Percentiles rank a stretch among this genome's conserved stretches.
phyloP scores from a whole-genome alignment of 345 rosid species.

The Syzygium oleosum region DNA sequence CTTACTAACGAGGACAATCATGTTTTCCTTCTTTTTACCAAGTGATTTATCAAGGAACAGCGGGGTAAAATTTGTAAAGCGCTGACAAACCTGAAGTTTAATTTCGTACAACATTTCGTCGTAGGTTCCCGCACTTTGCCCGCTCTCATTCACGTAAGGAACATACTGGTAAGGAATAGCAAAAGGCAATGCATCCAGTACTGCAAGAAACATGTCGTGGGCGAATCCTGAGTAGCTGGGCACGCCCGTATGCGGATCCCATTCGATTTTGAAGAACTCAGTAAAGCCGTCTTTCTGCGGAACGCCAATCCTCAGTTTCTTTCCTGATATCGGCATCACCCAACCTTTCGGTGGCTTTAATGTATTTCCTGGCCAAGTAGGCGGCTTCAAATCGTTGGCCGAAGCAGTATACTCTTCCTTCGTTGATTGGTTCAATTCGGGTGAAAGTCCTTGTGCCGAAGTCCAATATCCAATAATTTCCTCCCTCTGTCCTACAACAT shows the following conservation, averaged over 20 bases:
- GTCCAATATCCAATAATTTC: conserved; percentile 10
- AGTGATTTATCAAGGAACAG: too few relatives aligned
- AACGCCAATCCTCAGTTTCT: conserved; percentile 13
- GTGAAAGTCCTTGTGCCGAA: not conserved
- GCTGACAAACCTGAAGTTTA: not conserved
- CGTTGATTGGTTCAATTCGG: not conserved
- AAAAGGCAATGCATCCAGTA: conserved; percentile 4
- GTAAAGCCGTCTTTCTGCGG: conserved; percentile 7
- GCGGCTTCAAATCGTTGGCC: not conserved
- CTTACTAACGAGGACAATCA: too few relatives aligned
- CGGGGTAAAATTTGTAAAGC: too few relatives aligned
- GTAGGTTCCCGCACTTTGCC: not conserved
- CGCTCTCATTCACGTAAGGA: conserved; percentile 1
- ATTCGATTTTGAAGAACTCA: conserved; percentile 6
- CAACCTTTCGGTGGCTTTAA: conserved; percentile 7
- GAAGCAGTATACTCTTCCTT: not conserved
- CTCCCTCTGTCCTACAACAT: not conserved
- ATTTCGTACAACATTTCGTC: conserved; percentile 3
- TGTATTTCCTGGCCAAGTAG: conserved; percentile 17
- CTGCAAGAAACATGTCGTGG: conserved; percentile 9
- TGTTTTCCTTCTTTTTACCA: too few relatives aligned
- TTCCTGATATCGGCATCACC: conserved; percentile 7
- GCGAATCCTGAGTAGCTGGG: conserved; percentile 4
- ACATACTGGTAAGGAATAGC: not conserved
- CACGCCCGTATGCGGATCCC: not conserved